phyloP scores from a whole-genome alignment of 768 basidiomycete species.

The Podaxis carcinomalis region DNA sequence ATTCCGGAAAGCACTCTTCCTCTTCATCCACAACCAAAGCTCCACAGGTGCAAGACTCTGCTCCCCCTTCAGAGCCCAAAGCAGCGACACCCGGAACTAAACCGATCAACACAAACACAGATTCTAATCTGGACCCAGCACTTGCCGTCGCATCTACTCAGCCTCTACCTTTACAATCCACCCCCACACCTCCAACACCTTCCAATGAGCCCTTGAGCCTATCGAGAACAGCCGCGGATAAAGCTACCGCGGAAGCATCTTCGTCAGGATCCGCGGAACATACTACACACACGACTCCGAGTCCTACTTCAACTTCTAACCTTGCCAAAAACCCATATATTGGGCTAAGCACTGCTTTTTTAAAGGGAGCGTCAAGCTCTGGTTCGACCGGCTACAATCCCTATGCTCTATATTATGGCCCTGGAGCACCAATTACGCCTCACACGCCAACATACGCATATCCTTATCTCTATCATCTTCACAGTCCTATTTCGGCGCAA shows the following conservation, averaged over 20 bases:
- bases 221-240: neutral
- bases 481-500: constrained; percentile 30
- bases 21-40: constrained; percentile 8
- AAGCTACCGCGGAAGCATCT: constrained; percentile 4
- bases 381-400: constrained; percentile 30
- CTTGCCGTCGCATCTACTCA: neutral
- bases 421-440: constrained; percentile 35
- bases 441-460: constrained; percentile 33
- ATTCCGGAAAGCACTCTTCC: neutral
- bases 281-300: constrained; percentile 14
- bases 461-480: constrained; percentile 39
- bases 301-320: constrained; percentile 14
- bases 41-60: neutral
- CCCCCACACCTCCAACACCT: neutral
- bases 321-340: constrained; percentile 29
- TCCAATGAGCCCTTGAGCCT: constrained; percentile 4
- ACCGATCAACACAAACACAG: constrained; percentile 12
- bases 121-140: constrained; percentile 22
- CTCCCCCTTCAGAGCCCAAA: neutral
- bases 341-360: constrained; percentile 26
- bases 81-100: neutral
- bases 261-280: neutral
- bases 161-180: neutral
- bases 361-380: constrained; percentile 14
- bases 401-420: constrained; percentile 37